Evolutionary conservation across 345 rosid species (phyloP), one percentile per base, ranked within the genome.

Genomic region (Gossypium ekmanianum): DNA sequence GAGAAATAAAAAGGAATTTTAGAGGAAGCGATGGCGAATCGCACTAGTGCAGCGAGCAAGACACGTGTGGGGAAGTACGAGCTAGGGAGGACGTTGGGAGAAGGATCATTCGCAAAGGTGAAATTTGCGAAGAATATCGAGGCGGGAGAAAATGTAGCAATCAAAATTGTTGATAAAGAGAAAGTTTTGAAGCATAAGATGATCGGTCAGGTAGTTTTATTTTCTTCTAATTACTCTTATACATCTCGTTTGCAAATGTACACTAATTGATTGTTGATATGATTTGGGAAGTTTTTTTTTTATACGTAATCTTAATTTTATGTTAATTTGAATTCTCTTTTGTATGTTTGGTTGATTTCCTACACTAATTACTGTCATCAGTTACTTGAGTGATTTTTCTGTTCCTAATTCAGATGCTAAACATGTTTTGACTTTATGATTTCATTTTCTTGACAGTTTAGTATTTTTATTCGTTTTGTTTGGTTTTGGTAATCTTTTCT

Each of bases 41-140:
- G 90, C 7, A 74, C 80, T 67, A 61, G 76, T 9, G 79, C 72
- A 14, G 73, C 79, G 51, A 76, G 87, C 78, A 84, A 90, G 88
- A 90, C 94, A 11, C 86, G 97, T 14, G 97, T 96, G 20, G 99
- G 99, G 77, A 92, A 81, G 87, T 96, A 96, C 79, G 98, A 96
- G 84, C 80, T 93, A 2, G 98, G 99, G 67, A 84, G 90, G 85
- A 96, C 98, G 57, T 84, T 96, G 20, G 99, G 99, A 0, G 98
- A 91, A 81, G 99, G 99, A 67, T 89, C 95, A 41, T 96, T 93
- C 55, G 99, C 99, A 2, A 96, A 96, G 88, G 99, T 95, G 67
- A 95, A 95, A 86, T 93, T 93, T 76, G 99, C 98, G 6, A 86
- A 84, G 82, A 91, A 91, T 66, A 56, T 72, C 1, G 94, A 87